These are phyloP conservation scores for Sophora flavescens DNA, from an alignment of 306 rosid genomes.

Conservation along the genomic window DNA sequence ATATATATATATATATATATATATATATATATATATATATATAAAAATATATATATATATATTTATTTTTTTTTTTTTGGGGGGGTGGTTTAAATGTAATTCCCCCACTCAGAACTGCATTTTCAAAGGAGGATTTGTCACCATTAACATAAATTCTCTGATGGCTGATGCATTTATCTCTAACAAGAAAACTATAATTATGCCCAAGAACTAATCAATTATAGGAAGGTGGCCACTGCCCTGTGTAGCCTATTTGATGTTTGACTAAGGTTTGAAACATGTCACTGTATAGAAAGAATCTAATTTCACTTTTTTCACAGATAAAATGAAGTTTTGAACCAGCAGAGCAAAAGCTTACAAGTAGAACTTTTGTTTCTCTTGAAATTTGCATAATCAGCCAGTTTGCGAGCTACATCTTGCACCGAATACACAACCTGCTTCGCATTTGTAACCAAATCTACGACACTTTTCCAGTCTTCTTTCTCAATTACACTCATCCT, in stretches of 20 bases:
- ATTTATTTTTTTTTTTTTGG: too few species aligned
- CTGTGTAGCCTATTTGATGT: neutral
- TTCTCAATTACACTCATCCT: slow-evolving; percentile 83
- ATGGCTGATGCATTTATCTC: neutral
- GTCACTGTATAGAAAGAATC: slow-evolving; percentile 15
- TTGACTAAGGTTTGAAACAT: slow-evolving; percentile 5
- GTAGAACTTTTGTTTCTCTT: slow-evolving; percentile 54
- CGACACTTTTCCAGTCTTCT: slow-evolving; percentile 81
- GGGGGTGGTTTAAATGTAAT: too few species aligned
- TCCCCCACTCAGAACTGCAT: too few species aligned
- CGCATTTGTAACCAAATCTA: slow-evolving; percentile 89
- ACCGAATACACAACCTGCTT: slow-evolving; percentile 81
- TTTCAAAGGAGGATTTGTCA: neutral
- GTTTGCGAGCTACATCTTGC: slow-evolving; percentile 88
- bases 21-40: too few species aligned
- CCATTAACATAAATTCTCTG: slow-evolving; percentile 14
- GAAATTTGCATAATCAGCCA: slow-evolving; percentile 83
- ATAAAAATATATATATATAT: too few species aligned
- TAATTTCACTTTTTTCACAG: slow-evolving; percentile 21
- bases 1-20: too few species aligned
- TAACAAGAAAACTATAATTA: neutral
- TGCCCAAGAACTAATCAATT: neutral
- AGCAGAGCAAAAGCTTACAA: slow-evolving; percentile 51
- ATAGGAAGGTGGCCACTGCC: neutral
- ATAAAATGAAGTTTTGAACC: slow-evolving; percentile 7